Percentiles rank a stretch among this genome's conserved stretches.
Evolutionary conservation across 192 early-diverging fungal species (phyloP).

Genomic region (Podochytrium sp.): DNA sequence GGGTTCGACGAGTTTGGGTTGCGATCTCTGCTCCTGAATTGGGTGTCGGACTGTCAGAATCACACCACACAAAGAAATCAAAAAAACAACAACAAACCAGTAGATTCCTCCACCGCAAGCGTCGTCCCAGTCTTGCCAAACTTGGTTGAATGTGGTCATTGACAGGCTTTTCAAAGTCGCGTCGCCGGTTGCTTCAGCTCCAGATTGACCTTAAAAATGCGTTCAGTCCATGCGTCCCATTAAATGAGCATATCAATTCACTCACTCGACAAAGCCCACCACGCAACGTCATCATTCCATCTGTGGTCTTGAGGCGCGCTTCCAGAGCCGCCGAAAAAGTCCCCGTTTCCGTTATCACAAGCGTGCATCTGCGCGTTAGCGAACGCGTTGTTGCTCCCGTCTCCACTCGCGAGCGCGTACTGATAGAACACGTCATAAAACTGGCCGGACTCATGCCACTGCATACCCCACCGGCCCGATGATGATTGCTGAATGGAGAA

Average conservation of each 20-base stretch:
- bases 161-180: slow-evolving; percentile 9
- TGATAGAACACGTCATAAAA: neutral
- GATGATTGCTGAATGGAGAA: too few relatives aligned
- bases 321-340: slow-evolving; percentile 22
- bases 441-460: neutral
- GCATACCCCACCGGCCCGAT: neutral
- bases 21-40: slow-evolving; percentile 37
- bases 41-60: neutral
- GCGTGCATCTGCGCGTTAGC: neutral
- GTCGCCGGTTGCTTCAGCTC: neutral
- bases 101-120: slow-evolving; percentile 14
- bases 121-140: neutral
- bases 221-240: slow-evolving; percentile 2
- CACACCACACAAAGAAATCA: neutral
- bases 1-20: neutral
- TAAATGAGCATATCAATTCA: neutral
- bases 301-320: neutral
- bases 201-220: neutral
- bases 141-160: neutral
- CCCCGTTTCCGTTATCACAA: neutral
- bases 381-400: neutral
- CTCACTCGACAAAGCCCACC: slow-evolving; percentile 42
- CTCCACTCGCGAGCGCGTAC: neutral
- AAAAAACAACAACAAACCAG: neutral
- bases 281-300: slow-evolving; percentile 30